Evolutionary conservation across 2,329 filamentous ascomycete genomes (phyloP).

Genomic region (Xylariales sp.): DNA sequence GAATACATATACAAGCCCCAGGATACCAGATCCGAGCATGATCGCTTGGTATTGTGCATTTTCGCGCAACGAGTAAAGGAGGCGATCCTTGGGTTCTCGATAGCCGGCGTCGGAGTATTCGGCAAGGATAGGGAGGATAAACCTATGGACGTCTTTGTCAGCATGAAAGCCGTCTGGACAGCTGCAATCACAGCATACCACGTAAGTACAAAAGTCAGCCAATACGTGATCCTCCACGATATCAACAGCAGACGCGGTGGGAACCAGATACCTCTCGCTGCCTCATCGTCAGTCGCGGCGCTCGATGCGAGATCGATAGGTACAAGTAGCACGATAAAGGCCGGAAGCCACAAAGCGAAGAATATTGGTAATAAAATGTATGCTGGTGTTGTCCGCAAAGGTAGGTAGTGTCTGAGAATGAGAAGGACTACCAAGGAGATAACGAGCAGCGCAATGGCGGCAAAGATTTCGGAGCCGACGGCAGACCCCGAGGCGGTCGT

Average conservation of each 20-base stretch:
- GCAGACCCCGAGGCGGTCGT: constrained; percentile 57
- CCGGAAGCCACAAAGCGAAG: constrained; percentile 88
- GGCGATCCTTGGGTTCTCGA: constrained; percentile 73
- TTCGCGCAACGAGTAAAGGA: constrained; percentile 78
- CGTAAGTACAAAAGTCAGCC: constrained; percentile 91
- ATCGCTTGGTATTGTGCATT: constrained; percentile 89
- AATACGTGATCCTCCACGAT: constrained; percentile 93
- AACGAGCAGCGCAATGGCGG: constrained; percentile 63
- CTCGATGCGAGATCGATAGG: constrained; percentile 93
- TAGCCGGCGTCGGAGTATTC: constrained; percentile 95
- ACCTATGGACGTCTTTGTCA: constrained; percentile 43
- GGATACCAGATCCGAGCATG: constrained; percentile 62
- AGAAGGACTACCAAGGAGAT: constrained; percentile 76
- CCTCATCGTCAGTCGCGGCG: constrained; percentile 65
- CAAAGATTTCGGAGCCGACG: constrained; percentile 76
- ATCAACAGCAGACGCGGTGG: constrained; percentile 73
- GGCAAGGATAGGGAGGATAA: constrained; percentile 85
- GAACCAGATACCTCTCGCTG: constrained; percentile 80
- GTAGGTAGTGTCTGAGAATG: constrained; percentile 84
- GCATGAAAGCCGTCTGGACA: not conserved
- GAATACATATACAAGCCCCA: constrained; percentile 80
- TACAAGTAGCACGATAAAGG: constrained; percentile 84
- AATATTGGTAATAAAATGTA: constrained; percentile 92
- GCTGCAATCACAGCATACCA: constrained; percentile 55
- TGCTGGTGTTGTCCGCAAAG: constrained; percentile 81